A percentile compares a stretch with the other conserved stretches of the same genome.
Conservation (phyloP, 495 filamentous ascomycete genomes). For the Neurospora cerealis region DNA sequence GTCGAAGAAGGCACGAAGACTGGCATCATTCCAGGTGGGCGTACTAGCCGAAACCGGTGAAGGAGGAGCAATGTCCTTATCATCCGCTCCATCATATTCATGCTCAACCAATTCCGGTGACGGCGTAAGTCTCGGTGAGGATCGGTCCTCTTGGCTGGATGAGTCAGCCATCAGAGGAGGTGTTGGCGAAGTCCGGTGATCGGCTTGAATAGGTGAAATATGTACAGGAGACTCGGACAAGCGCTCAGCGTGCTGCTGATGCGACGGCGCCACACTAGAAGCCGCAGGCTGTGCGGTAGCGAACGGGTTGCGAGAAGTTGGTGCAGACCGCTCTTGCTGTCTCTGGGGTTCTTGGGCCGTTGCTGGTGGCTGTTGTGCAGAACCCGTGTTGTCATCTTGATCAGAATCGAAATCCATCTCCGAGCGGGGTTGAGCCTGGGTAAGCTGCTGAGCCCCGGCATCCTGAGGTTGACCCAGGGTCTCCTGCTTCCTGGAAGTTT, state of each 20-base stretch:
- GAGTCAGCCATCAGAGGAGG: slow-evolving; percentile 55
- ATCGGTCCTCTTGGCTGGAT: slow-evolving; percentile 53
- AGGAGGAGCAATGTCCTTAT: slow-evolving; percentile 34
- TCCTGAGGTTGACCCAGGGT: slow-evolving; percentile 24
- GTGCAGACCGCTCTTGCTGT: slow-evolving; percentile 2
- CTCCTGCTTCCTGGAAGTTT: slow-evolving; percentile 6
- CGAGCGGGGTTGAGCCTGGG: slow-evolving; percentile 36
- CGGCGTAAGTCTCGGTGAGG: slow-evolving; percentile 54
- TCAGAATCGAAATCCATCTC: slow-evolving; percentile 44
- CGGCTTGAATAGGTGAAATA: slow-evolving; percentile 47
- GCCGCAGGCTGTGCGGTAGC: slow-evolving; percentile 14
- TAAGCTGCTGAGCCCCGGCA: slow-evolving; percentile 39
- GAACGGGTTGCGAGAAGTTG: slow-evolving; percentile 22
- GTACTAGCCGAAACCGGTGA: slow-evolving; percentile 31
- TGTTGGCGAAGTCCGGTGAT: slow-evolving; percentile 25
- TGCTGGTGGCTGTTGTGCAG: slow-evolving; percentile 9
- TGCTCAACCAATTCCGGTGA: slow-evolving; percentile 56
- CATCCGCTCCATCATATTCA: slow-evolving; percentile 30
- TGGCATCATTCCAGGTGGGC: slow-evolving; percentile 73
- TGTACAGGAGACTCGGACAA: slow-evolving; percentile 72
- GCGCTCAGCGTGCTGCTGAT: slow-evolving; percentile 32
- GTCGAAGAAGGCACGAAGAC: slow-evolving; percentile 80
- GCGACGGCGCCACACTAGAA: slow-evolving; percentile 7
- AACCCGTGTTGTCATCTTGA: slow-evolving; percentile 22
- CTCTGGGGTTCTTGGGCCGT: slow-evolving; percentile 1